phyloP scores from a whole-genome alignment of 2,329 filamentous ascomycete genomes.

The Tolypocladium amazonense region DNA sequence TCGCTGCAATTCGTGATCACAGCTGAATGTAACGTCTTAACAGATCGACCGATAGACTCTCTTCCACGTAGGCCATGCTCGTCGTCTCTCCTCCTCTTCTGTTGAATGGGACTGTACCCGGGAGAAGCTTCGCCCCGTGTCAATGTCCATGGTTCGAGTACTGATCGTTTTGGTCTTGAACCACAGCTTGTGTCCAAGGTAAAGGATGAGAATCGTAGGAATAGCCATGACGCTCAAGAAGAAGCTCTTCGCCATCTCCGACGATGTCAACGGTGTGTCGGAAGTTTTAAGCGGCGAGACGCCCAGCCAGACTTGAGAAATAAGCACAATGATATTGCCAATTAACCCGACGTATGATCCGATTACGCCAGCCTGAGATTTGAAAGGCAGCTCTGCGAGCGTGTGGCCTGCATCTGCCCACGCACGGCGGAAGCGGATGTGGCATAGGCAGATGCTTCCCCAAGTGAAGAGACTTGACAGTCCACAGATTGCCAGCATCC shows the following conservation, averaged over 20 bases:
- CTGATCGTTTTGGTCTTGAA: slow-evolving; percentile 59
- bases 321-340: slow-evolving; percentile 65
- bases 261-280: neutral
- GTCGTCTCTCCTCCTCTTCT: slow-evolving; percentile 68
- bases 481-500: slow-evolving; percentile 68
- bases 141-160: slow-evolving; percentile 69
- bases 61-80: slow-evolving; percentile 67
- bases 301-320: slow-evolving; percentile 82
- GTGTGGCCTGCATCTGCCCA: slow-evolving; percentile 61
- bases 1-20: neutral
- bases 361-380: slow-evolving; percentile 63
- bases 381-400: slow-evolving; percentile 69
- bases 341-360: slow-evolving; percentile 73
- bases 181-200: slow-evolving; percentile 64
- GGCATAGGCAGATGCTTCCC: slow-evolving; percentile 74
- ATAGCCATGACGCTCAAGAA: slow-evolving; percentile 64
- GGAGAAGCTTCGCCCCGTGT: slow-evolving; percentile 75
- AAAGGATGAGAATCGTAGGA: slow-evolving; percentile 58
- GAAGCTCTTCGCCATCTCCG: slow-evolving; percentile 48
- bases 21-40: slow-evolving; percentile 20
- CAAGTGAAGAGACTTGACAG: slow-evolving; percentile 69
- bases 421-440: slow-evolving; percentile 79
- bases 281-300: slow-evolving; percentile 55
- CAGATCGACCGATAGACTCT: slow-evolving; percentile 64
- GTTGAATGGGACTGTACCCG: slow-evolving; percentile 69